These are phyloP conservation scores for Kodamaea derodonti DNA, from an alignment of 1,139 yeast genomes.

Conservation along the genomic window DNA sequence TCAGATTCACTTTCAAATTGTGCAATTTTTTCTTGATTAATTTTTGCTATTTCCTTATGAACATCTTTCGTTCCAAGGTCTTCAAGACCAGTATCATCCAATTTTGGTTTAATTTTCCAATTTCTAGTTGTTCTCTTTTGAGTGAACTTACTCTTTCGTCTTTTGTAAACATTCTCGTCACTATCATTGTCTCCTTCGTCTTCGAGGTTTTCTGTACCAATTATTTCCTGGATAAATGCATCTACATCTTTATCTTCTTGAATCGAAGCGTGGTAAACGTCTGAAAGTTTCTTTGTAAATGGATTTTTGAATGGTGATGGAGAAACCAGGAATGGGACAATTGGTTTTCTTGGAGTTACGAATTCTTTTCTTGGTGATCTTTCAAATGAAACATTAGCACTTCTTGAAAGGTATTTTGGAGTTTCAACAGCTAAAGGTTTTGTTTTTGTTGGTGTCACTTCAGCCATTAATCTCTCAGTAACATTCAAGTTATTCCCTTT, in stretches of 20 bases:
- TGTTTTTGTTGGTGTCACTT: not conserved
- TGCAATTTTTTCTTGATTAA: conserved; percentile 23
- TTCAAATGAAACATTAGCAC: conserved; percentile 18
- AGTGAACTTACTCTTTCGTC: conserved; percentile 34
- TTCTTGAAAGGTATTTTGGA: conserved; percentile 31
- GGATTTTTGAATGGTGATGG: conserved; percentile 46
- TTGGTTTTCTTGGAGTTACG: conserved; percentile 9
- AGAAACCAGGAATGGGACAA: conserved; percentile 31
- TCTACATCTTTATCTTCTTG: conserved; percentile 14
- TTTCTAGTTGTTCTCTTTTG: conserved; percentile 65
- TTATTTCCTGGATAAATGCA: conserved; percentile 5
- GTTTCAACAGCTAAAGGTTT: conserved; percentile 18
- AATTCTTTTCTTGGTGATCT: conserved; percentile 2
- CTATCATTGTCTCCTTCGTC: conserved; percentile 17
- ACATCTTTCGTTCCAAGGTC: conserved; percentile 32
- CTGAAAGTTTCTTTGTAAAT: conserved; percentile 29
- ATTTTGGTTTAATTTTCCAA: conserved; percentile 50
- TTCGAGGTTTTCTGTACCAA: conserved; percentile 6
- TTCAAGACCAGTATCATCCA: conserved; percentile 22
- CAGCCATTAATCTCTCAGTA: not conserved
- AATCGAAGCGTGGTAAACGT: conserved; percentile 28
- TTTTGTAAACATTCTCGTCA: conserved; percentile 16
- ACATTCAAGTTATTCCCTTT: conserved; percentile 1
- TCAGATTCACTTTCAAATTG: conserved; percentile 13
- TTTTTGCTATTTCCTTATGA: conserved; percentile 34